Evolutionary conservation across 306 rosid species (phyloP).

Genomic region (Trichosanthes truncata): DNA sequence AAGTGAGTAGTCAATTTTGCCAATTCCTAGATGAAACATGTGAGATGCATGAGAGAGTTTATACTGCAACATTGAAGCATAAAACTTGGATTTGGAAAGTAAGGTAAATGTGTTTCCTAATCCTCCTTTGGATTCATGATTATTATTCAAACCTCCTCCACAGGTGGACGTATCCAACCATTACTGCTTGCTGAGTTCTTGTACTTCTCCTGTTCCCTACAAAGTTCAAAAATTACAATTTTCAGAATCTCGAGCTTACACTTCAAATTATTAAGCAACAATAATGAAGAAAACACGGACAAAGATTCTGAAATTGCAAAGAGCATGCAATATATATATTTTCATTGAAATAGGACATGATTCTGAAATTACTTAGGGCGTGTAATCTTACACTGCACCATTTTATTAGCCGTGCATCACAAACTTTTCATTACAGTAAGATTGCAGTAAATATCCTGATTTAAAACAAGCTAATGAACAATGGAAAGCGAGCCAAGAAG

Average conservation of each 20-base stretch:
- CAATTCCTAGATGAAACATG: constrained; percentile 39
- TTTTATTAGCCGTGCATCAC: neutral
- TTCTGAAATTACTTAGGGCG: neutral
- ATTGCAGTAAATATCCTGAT: neutral
- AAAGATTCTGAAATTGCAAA: neutral
- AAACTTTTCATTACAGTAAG: neutral
- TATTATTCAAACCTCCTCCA: constrained; percentile 60
- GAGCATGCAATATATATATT: neutral
- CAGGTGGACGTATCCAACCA: constrained; percentile 74
- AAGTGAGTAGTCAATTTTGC: constrained; percentile 70
- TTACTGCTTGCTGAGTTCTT: constrained; percentile 53
- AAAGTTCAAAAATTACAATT: constrained; percentile 13
- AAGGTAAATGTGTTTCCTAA: constrained; percentile 1
- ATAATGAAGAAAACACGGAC: neutral
- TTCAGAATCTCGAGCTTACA: constrained; percentile 11
- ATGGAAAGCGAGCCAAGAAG: neutral
- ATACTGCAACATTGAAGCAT: neutral
- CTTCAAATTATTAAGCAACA: neutral
- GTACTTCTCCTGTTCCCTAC: constrained; percentile 75
- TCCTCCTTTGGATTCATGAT: constrained; percentile 3
- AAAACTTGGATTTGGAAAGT: neutral
- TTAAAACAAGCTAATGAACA: neutral
- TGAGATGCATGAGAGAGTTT: constrained; percentile 7
- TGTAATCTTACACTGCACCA: neutral
- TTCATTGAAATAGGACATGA: neutral